Percentiles rank a stretch among this genome's conserved stretches.
These are phyloP conservation scores for Ceriops zippeliana DNA, from an alignment of 345 rosid genomes.

Conservation along the genomic window DNA sequence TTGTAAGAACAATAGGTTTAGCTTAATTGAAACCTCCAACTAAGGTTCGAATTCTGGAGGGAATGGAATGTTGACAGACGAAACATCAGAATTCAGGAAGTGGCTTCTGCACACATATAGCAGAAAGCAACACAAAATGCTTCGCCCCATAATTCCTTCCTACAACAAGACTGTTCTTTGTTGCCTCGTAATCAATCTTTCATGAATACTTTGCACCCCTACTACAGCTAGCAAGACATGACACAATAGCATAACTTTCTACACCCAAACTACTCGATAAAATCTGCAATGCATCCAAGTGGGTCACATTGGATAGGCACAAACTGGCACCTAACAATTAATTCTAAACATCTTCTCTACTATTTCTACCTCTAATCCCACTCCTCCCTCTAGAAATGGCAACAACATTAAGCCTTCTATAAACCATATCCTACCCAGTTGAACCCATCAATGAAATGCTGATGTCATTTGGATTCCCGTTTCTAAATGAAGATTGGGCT, in stretches of 20 bases:
- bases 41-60: no score
- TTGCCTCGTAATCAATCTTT: constrained; percentile 85
- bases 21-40: no score
- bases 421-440: constrained; percentile 72
- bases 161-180: constrained; percentile 75
- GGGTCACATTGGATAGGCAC: constrained; percentile 77
- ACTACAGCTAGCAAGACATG: constrained; percentile 77
- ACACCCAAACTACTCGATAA: constrained; percentile 42
- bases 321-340: constrained; percentile 62
- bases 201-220: constrained; percentile 89
- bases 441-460: constrained; percentile 80
- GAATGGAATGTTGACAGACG: no score
- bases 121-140: constrained; percentile 85
- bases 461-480: constrained; percentile 50
- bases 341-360: constrained; percentile 54
- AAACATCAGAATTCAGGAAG: constrained; percentile 48
- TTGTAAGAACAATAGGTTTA: no score
- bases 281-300: constrained; percentile 44
- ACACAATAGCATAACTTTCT: constrained; percentile 66
- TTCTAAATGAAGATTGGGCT: constrained; percentile 47
- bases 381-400: constrained; percentile 77
- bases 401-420: constrained; percentile 72
- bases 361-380: constrained; percentile 63
- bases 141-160: constrained; percentile 68
- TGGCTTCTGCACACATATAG: constrained; percentile 86